Evolutionary conservation across 208 protist species (phyloP), one percentile per base, ranked within the genome.

Genomic region (Leishmania martiniquensis): DNA sequence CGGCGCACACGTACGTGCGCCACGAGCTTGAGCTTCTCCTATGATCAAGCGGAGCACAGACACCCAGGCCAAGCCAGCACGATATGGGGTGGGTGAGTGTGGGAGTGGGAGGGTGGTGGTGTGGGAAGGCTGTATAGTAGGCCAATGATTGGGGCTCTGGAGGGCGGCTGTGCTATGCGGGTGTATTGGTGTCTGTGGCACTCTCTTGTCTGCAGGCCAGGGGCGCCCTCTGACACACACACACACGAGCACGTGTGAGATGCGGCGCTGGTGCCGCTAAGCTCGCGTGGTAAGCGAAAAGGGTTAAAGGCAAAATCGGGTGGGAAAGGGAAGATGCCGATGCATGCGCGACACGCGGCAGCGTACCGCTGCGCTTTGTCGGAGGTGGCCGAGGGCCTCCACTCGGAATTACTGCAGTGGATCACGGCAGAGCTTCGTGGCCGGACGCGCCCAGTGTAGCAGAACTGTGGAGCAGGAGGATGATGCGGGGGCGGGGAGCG

Each of bases 1-100:
- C 70, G 34, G 75, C 68, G 13, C 93, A 92, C 75, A 88, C 81
- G 20, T 93, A 88, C 74, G 87, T 83, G 39, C 91, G 89, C 4
- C 85, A 96, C 67, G 91, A 94, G 76, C 78, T 95, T 17, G 87
- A 97, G 71, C 90, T 96, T 57, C n/a, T 93, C 15, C 80, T 97
- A 47, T 95, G 88, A 63, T 25, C n/a, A 49, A 69, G 25, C 25
- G 32, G 29, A 51, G 29, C 47, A 72, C n/a, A 22, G n/a, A 57
- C 15, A 9, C 67, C 29, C 67, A 72, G 44, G 17, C 15, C 15
- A 55, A 55, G 13, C 15, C n/a, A 57, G 67, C 6, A 34, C 5
- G 60, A 22, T 29, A 44, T 29, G 32, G 1, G 39, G 22, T 49
- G 17, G 12, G 49, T 0, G 2, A 49, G 22, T 47, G 42, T 22